phyloP scores from a whole-genome alignment of 352 stramenopile genomes.

The Phytophthora foliorum region DNA sequence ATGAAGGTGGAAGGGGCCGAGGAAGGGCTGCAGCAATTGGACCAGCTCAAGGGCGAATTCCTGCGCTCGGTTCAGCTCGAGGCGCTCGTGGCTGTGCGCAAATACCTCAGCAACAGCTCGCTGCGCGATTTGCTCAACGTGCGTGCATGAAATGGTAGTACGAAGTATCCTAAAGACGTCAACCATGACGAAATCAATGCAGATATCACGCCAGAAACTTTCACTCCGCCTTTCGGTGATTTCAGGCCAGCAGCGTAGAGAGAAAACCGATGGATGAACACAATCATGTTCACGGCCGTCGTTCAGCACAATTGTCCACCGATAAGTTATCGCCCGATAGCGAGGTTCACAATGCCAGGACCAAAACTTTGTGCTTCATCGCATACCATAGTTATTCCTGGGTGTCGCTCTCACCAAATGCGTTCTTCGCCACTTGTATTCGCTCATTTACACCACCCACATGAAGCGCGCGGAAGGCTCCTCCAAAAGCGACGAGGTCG shows the following conservation, averaged over 20 bases:
- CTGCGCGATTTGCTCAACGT: conserved; percentile 73
- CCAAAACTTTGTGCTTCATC: conserved; percentile 6
- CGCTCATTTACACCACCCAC: not conserved
- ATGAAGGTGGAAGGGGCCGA: conserved; percentile 41
- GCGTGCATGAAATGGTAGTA: conserved; percentile 17
- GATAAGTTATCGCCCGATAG: no score
- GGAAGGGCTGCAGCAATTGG: conserved; percentile 46
- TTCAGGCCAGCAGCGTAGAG: not conserved
- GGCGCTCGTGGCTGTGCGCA: conserved; percentile 76
- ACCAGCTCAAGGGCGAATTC: conserved; percentile 75
- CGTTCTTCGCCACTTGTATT: conserved; percentile 2
- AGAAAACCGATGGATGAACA: not conserved
- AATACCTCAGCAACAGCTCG: conserved; percentile 76
- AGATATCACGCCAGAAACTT: not conserved
- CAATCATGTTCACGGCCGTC: conserved; percentile 1
- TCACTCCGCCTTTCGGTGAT: not conserved
- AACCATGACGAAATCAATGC: not conserved
- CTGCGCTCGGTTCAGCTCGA: conserved; percentile 82
- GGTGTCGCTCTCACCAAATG: not conserved
- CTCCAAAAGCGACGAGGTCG: conserved; percentile 18
- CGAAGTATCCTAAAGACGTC: conserved; percentile 3
- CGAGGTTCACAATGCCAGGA: no score
- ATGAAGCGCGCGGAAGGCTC: conserved; percentile 27
- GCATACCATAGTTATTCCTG: conserved; percentile 30
- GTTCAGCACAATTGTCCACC: not conserved